Evolutionary conservation across 1,139 yeast genomes (phyloP).

Genomic region (Candida pseudoviswanathii): DNA sequence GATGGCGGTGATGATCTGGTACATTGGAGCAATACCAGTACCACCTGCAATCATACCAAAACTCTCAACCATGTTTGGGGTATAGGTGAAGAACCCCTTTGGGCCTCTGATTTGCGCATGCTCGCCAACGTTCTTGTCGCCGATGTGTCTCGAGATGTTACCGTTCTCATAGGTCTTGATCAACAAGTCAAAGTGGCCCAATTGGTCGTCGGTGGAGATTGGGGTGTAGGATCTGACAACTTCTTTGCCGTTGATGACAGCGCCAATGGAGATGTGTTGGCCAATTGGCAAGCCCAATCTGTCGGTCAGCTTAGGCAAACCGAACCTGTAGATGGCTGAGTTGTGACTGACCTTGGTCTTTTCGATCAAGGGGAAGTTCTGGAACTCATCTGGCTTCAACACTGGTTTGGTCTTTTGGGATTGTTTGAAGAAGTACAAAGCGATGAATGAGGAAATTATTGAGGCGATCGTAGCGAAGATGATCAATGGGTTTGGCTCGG

Average conservation of each 20-base stretch:
- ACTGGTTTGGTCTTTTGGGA: slow-evolving; percentile 50
- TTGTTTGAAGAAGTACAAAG: slow-evolving; percentile 38
- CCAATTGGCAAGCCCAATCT: slow-evolving; percentile 92
- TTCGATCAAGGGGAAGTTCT: slow-evolving; percentile 80
- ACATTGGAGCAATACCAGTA: slow-evolving; percentile 93
- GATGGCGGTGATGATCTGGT: slow-evolving; percentile 75
- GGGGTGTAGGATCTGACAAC: slow-evolving; percentile 94
- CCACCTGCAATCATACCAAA: slow-evolving; percentile 94
- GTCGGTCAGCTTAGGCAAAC: slow-evolving; percentile 74
- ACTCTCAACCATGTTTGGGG: slow-evolving; percentile 77
- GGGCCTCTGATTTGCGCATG: slow-evolving; percentile 73
- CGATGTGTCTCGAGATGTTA: slow-evolving; percentile 78
- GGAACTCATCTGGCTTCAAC: slow-evolving; percentile 66
- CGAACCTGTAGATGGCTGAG: slow-evolving; percentile 83
- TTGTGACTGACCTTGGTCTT: slow-evolving; percentile 81
- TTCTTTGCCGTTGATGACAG: slow-evolving; percentile 69
- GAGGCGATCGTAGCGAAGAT: slow-evolving; percentile 47
- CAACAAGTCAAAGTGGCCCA: slow-evolving; percentile 86
- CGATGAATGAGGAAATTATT: slow-evolving; percentile 40
- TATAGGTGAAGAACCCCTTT: slow-evolving; percentile 86
- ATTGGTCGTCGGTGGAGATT: slow-evolving; percentile 79
- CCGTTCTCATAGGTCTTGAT: slow-evolving; percentile 94
- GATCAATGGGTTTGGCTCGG: slow-evolving; percentile 41
- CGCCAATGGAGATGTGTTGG: slow-evolving; percentile 83
- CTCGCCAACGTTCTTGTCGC: slow-evolving; percentile 56